Conservation (phyloP, 176 grass and related monocot genomes). For the Ampelocalamus luodianensis region DNA sequence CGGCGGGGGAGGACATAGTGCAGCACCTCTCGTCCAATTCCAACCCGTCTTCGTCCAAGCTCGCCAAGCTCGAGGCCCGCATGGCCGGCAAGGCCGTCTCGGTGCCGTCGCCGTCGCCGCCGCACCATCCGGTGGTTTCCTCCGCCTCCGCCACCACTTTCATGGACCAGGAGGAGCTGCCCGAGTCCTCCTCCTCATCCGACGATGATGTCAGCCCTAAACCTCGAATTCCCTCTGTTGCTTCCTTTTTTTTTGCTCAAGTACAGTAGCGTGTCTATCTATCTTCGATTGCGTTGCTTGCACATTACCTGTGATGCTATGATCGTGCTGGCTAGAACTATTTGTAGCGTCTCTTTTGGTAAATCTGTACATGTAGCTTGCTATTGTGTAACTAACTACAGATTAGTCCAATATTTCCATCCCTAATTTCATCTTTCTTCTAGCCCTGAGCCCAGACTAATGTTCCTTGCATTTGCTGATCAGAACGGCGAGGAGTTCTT, state of each 20-base stretch:
- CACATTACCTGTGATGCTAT: constrained; percentile 22
- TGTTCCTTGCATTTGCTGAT: constrained; percentile 39
- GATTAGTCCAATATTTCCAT: neutral
- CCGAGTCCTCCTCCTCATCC: constrained; percentile 78
- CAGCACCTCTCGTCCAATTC: constrained; percentile 93
- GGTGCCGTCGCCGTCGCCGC: constrained; percentile 56
- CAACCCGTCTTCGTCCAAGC: constrained; percentile 90
- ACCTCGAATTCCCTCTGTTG: constrained; percentile 24
- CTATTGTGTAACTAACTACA: constrained; percentile 10
- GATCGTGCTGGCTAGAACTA: constrained; percentile 16
- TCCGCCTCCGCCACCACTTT: constrained; percentile 48
- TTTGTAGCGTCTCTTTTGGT: neutral
- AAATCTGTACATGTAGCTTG: constrained; percentile 8
- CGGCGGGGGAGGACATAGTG: constrained; percentile 93
- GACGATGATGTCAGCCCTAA: constrained; percentile 91
- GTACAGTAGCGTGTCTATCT: neutral
- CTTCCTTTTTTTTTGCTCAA: constrained; percentile 10
- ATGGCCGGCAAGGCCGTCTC: constrained; percentile 96
- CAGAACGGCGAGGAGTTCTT: constrained; percentile 82
- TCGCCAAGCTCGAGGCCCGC: constrained; percentile 96
- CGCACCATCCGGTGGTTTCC: constrained; percentile 40
- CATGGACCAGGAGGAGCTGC: constrained; percentile 82
- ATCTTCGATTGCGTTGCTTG: constrained; percentile 25
- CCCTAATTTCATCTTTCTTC: neutral
- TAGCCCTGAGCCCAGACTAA: constrained; percentile 11